phyloP scores from a whole-genome alignment of 169 alveolate species.

The Amoebophrya sp. region DNA sequence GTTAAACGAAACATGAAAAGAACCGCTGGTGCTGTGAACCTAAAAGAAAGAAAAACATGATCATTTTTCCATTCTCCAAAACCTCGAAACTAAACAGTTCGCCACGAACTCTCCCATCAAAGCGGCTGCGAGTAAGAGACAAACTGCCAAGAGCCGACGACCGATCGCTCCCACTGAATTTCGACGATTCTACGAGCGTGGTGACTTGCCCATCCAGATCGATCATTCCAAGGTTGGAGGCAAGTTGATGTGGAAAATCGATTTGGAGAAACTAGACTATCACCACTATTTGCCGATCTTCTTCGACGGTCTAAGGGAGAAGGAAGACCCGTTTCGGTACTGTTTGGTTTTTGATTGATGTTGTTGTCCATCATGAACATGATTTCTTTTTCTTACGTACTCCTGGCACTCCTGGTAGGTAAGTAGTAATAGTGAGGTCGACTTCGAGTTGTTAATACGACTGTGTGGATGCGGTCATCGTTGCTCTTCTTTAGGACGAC shows the following conservation, averaged over 20 bases:
- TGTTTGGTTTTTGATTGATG: conserved; percentile 43
- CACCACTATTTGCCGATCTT: conserved; percentile 85
- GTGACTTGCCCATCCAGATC: conserved; percentile 79
- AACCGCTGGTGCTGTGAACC: neutral
- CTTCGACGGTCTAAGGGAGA: conserved; percentile 87
- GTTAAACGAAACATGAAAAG: neutral
- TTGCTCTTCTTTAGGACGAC: no score
- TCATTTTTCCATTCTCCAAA: neutral
- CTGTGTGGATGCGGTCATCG: no score
- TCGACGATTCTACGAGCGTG: conserved; percentile 80
- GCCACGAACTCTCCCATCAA: no score
- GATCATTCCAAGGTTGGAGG: conserved; percentile 39
- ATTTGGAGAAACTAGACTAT: conserved; percentile 71
- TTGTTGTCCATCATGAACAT: conserved; percentile 55
- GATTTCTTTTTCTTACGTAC: conserved; percentile 34
- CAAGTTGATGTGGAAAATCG: conserved; percentile 39
- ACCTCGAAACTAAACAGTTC: no score
- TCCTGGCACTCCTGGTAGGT: conserved; percentile 30
- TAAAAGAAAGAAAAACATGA: neutral
- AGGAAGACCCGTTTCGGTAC: conserved; percentile 78
- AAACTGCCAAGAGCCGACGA: conserved; percentile 42
- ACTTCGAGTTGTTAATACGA: no score
- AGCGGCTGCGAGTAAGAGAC: neutral
- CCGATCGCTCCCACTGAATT: conserved; percentile 67
- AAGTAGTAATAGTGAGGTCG: conserved; percentile 58